These are phyloP conservation scores for Solanum rostratum DNA, from an alignment of 257 asterid genomes.

Conservation along the genomic window DNA sequence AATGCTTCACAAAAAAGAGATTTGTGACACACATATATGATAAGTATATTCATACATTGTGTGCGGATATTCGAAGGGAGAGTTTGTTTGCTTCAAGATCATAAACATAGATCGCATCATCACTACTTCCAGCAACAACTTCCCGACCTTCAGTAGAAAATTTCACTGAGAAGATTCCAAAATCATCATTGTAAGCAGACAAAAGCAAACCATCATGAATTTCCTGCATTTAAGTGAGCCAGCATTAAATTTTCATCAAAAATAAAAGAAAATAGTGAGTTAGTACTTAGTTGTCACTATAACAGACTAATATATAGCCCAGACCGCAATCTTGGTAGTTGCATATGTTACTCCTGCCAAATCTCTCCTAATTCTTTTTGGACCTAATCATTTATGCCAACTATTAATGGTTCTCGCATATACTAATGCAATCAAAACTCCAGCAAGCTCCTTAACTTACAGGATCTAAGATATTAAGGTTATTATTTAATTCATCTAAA, in stretches of 20 bases:
- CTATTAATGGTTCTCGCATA: neutral
- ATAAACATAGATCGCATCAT: conserved; percentile 69
- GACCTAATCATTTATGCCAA: neutral
- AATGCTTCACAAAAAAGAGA: neutral
- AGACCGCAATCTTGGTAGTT: neutral
- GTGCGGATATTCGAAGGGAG: conserved; percentile 67
- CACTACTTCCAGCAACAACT: conserved; percentile 81
- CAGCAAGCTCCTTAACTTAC: neutral
- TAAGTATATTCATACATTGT: conserved; percentile 28
- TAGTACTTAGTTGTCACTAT: neutral
- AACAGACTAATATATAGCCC: neutral
- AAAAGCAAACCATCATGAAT: conserved; percentile 74
- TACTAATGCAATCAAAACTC: neutral
- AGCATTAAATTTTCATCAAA: neutral
- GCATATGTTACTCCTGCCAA: neutral
- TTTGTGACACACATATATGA: neutral
- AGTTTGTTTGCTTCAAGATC: conserved; percentile 70
- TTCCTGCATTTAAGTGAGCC: conserved; percentile 37
- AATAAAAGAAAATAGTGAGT: neutral
- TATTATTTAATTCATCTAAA: neutral
- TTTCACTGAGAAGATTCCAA: conserved; percentile 77
- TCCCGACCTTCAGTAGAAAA: conserved; percentile 83
- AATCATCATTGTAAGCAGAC: conserved; percentile 36
- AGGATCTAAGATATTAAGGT: neutral
- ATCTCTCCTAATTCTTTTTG: neutral